phyloP scores from a whole-genome alignment of 768 basidiomycete genomes.

The Ramaria rubella region DNA sequence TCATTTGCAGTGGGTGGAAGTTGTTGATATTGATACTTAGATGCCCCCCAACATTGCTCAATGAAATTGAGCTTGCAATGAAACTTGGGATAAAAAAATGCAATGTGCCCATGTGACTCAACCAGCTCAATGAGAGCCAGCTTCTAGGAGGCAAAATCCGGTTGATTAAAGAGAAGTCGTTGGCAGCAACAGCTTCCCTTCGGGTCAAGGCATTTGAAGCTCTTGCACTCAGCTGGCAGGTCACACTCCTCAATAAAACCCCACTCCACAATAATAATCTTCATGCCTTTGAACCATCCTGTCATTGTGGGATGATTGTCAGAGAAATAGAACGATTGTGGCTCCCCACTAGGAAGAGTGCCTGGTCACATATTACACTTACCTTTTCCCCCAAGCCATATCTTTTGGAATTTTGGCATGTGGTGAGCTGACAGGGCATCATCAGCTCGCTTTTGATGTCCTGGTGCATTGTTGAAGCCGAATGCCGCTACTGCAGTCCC shows the following conservation, averaged over 20 bases:
- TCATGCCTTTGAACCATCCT: constrained; percentile 28
- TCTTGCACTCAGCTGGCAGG: constrained; percentile 19
- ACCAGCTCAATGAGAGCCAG: not conserved
- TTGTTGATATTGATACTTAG: constrained; percentile 28
- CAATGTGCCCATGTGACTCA: constrained; percentile 21
- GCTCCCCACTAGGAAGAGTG: constrained; percentile 10
- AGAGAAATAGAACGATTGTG: constrained; percentile 21
- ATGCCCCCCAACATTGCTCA: constrained; percentile 33
- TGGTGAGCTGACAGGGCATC: constrained; percentile 15
- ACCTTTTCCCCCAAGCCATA: constrained; percentile 9
- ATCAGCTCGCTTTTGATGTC: constrained; percentile 13
- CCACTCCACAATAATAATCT: constrained; percentile 20
- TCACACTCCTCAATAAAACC: constrained; percentile 4
- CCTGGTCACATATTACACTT: constrained; percentile 3
- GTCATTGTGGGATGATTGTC: constrained; percentile 27
- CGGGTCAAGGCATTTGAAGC: constrained; percentile 21
- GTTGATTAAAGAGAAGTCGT: constrained; percentile 26
- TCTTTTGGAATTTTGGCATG: constrained; percentile 14
- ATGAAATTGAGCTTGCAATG: too few species aligned
- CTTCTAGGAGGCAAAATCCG: constrained; percentile 24
- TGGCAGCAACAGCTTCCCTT: constrained; percentile 23
- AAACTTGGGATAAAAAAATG: constrained; percentile 35
- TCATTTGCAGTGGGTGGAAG: constrained; percentile 23
- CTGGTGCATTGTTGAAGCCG: constrained; percentile 13
- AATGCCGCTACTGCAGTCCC: constrained; percentile 12